phyloP scores from a whole-genome alignment of 805 yeast species.

The Hemisphaericaspora nanyangensis region DNA sequence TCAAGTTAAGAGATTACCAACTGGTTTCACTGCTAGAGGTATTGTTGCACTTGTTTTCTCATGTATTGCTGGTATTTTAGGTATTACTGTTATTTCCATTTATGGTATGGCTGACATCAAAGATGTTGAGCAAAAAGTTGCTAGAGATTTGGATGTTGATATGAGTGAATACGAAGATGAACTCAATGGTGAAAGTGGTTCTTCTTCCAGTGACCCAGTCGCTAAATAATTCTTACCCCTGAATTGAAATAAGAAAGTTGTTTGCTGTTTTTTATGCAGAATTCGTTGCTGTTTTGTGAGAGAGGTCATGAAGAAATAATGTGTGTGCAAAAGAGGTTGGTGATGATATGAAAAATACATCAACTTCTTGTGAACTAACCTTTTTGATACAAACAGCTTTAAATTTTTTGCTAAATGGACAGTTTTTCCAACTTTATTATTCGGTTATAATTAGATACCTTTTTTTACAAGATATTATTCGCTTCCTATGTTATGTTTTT shows the following conservation, averaged over 20 bases:
- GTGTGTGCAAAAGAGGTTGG: conserved; percentile 13
- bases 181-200: conserved; percentile 5
- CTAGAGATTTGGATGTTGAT: conserved; percentile 50
- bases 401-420: neutral
- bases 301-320: conserved; percentile 13
- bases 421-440: too few relatives aligned
- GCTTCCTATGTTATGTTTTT: neutral
- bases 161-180: conserved; percentile 31
- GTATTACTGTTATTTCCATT: conserved; percentile 68
- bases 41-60: conserved; percentile 92
- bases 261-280: too few relatives aligned
- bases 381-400: neutral
- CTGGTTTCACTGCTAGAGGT: conserved; percentile 93
- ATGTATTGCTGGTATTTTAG: conserved; percentile 77
- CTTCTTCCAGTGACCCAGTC: conserved; percentile 4
- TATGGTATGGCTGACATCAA: conserved; percentile 86
- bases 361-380: conserved; percentile 4
- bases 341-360: neutral
- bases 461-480: too few relatives aligned
- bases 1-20: conserved; percentile 66
- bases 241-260: too few relatives aligned
- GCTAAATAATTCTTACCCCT: conserved; percentile 1
- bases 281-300: too few relatives aligned
- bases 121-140: conserved; percentile 61
- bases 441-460: too few relatives aligned